Conservation (phyloP, 1,139 yeast species). For the Zygoascus sp. region DNA sequence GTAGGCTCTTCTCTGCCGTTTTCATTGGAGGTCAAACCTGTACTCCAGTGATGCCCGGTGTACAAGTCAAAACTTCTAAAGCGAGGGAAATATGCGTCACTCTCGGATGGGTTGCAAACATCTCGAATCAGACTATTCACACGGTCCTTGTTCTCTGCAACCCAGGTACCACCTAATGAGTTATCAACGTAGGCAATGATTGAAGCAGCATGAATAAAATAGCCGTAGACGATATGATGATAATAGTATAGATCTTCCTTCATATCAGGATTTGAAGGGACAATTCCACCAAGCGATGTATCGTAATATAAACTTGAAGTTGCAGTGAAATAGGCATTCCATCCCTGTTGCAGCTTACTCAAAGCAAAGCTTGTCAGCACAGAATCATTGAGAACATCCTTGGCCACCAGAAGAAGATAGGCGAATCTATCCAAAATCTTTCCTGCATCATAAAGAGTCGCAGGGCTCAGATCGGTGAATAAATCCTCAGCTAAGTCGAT, state of each 20-base stretch:
- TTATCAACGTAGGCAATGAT: slow-evolving; percentile 56
- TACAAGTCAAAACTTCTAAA: slow-evolving; percentile 70
- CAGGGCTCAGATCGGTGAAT: slow-evolving; percentile 44
- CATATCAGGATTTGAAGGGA: slow-evolving; percentile 53
- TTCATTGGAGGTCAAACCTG: slow-evolving; percentile 55
- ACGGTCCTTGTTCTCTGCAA: slow-evolving; percentile 37
- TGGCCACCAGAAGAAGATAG: slow-evolving; percentile 53
- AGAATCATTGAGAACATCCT: slow-evolving; percentile 48
- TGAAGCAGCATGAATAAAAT: slow-evolving; percentile 67
- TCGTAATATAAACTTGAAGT: slow-evolving; percentile 59
- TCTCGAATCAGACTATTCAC: slow-evolving; percentile 58
- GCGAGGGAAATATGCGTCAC: slow-evolving; percentile 58
- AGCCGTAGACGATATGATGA: slow-evolving; percentile 72
- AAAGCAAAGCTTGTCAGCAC: slow-evolving; percentile 46
- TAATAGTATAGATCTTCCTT: slow-evolving; percentile 65
- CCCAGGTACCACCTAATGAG: slow-evolving; percentile 43
- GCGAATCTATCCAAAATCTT: slow-evolving; percentile 67
- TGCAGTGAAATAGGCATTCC: slow-evolving; percentile 42
- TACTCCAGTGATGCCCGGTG: slow-evolving; percentile 74
- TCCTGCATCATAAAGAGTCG: slow-evolving; percentile 58
- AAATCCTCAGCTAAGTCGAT: slow-evolving; percentile 29
- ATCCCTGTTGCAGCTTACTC: slow-evolving; percentile 46
- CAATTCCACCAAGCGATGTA: slow-evolving; percentile 57
- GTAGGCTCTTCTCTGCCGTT: slow-evolving; percentile 74
- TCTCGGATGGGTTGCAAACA: slow-evolving; percentile 55